Evolutionary conservation across 805 yeast species (phyloP), one percentile per base, ranked within the genome.

Genomic region (Ogataea parapolymorpha): DNA sequence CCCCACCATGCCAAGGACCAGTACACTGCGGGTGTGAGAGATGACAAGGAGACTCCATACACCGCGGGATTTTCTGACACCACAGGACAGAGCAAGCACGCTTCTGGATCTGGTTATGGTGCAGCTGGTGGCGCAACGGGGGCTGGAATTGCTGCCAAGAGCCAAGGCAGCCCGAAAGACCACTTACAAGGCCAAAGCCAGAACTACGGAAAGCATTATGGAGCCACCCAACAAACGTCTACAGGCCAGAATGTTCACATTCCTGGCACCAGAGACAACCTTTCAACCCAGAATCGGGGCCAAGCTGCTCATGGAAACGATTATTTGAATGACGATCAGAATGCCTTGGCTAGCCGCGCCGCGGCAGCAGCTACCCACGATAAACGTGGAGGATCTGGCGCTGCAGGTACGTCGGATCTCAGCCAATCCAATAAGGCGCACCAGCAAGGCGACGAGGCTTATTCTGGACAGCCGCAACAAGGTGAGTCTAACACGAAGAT

Each of bases 301-400:
- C 27, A 25, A 5, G 32, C 22, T 9, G 14, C 22, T 15, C 36
- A 29, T 9, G 42, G 46, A 14, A 49, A 51, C 25, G 43, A 46
- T 8, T 35, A 48, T 15, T 30, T 52, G 32, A 38, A 45, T 16
- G 31, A 39, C 6, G 44, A 44, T 35, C 50, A 52, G 34, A 52
- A 52, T 25, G 23, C 44, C 11, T 36, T 45, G 38, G 56, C 56
- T 20, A 46, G 28, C 23, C 45, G 35, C 23, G 53, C 58, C 15
- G 56, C 58, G 10, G 27, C 39, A 15, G 37, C 44, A 11, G 51
- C 51, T 3, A 18, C 44, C 18, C 41, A 48, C 24, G 49, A 45
- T 17, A 38, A 32, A 18, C 41, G 45, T 6, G 25, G 18, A 14
- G 38, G 38, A 26, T 24, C 33, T 14, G 41, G 32, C 12, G 29